Percentiles rank a stretch among this genome's conserved stretches.
These are phyloP conservation scores for Achaetomiella virescens DNA, from an alignment of 495 filamentous ascomycete genomes.

Conservation along the genomic window DNA sequence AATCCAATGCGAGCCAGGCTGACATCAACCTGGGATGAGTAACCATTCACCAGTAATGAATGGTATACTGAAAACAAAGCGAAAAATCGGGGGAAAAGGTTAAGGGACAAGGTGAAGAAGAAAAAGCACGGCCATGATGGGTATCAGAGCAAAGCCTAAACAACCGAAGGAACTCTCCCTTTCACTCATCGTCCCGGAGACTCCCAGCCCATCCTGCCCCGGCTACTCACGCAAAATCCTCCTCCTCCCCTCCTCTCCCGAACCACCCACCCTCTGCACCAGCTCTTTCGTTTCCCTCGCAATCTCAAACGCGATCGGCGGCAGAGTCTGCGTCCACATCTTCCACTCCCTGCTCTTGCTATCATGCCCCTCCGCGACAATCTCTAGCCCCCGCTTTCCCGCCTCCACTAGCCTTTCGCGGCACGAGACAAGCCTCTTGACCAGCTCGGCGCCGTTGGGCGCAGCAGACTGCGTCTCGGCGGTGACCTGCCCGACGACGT, in stretches of 20 bases:
- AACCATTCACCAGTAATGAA: neutral
- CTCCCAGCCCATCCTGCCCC: neutral
- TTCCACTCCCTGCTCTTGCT: conserved; percentile 48
- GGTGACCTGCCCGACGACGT: conserved; percentile 64
- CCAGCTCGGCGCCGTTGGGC: conserved; percentile 54
- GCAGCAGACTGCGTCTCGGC: conserved; percentile 53
- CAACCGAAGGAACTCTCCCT: neutral
- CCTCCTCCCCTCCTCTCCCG: conserved; percentile 32
- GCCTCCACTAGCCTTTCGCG: conserved; percentile 59
- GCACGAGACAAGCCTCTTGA: conserved; percentile 57
- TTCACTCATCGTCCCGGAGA: neutral
- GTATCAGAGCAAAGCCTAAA: conserved; percentile 22
- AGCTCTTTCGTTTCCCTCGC: conserved; percentile 77
- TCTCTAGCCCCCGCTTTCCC: conserved; percentile 56
- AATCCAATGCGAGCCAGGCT: neutral
- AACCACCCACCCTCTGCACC: conserved; percentile 40
- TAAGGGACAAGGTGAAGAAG: neutral
- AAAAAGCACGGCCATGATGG: conserved; percentile 23
- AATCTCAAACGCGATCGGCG: conserved; percentile 83
- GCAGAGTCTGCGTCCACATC: conserved; percentile 62
- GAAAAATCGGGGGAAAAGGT: neutral
- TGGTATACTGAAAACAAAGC: neutral
- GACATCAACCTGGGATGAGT: neutral
- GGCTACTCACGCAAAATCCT: conserved; percentile 37
- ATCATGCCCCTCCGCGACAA: conserved; percentile 40